Conservation (phyloP, 331 rosid genomes). For the Acacia concinna region DNA sequence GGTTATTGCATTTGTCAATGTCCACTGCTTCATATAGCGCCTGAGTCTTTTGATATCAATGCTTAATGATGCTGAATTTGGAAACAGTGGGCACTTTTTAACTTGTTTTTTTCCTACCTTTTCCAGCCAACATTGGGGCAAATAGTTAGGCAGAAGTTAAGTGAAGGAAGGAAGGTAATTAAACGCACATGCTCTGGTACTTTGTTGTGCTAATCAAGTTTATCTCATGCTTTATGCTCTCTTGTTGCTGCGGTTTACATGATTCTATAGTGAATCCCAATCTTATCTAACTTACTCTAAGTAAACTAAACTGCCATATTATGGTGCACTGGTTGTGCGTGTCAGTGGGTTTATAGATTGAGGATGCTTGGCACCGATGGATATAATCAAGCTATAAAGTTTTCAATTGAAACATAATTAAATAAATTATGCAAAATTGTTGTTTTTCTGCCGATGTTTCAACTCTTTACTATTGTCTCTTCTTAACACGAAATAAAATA, state of each 20-base stretch:
- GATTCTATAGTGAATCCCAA: not conserved
- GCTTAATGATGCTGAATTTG: conserved; percentile 14
- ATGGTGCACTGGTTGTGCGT: not conserved
- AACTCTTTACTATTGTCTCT: not conserved
- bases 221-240: not conserved
- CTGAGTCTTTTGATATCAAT: not conserved
- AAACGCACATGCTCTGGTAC: not conserved
- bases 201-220: not conserved
- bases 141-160: conserved; percentile 70
- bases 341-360: conserved; percentile 1
- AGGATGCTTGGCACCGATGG: conserved; percentile 9
- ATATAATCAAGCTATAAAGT: not conserved
- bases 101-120: conserved; percentile 11
- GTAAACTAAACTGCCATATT: conserved; percentile 1
- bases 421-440: not conserved
- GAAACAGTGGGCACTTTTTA: conserved; percentile 13
- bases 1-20: conserved; percentile 37
- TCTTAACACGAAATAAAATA: not conserved
- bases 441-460: not conserved
- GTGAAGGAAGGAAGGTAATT: conserved; percentile 83
- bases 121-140: conserved; percentile 82
- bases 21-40: not conserved
- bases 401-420: not conserved
- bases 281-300: not conserved
- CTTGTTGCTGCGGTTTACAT: not conserved